A percentile compares a stretch with the other conserved stretches of the same genome.
Conservation (phyloP, 768 basidiomycete genomes). For the Lentinula guzmanii region DNA sequence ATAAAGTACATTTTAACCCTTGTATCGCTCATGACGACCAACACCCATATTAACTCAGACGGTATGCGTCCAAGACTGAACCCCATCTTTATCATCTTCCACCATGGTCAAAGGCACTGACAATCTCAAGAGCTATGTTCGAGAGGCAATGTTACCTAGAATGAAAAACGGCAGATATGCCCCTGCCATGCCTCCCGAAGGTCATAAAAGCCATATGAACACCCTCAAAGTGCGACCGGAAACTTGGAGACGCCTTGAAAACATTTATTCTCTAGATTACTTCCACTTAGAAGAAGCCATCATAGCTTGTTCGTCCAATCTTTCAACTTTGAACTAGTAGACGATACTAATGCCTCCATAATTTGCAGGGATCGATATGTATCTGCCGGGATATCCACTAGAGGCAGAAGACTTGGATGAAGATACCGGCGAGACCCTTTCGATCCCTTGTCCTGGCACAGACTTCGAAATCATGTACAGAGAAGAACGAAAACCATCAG, state of each 20-base stretch:
- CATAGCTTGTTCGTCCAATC: slow-evolving; percentile 28
- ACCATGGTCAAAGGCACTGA: slow-evolving; percentile 25
- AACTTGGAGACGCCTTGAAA: slow-evolving; percentile 45
- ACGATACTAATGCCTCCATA: background rate
- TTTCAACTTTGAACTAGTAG: slow-evolving; percentile 4
- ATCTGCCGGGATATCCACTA: slow-evolving; percentile 27
- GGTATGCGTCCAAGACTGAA: background rate
- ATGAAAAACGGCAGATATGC: slow-evolving; percentile 27
- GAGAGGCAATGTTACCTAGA: slow-evolving; percentile 37
- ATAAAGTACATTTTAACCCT: background rate
- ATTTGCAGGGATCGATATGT: slow-evolving; percentile 30
- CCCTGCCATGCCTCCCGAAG: slow-evolving; percentile 25
- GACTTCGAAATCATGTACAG: slow-evolving; percentile 27
- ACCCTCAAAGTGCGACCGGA: slow-evolving; percentile 38
- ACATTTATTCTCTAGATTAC: slow-evolving; percentile 30
- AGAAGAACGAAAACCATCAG: slow-evolving; percentile 29
- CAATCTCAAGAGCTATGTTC: slow-evolving; percentile 42
- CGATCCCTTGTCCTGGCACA: slow-evolving; percentile 32
- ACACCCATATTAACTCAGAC: background rate
- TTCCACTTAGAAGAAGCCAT: slow-evolving; percentile 24
- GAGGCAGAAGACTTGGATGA: slow-evolving; percentile 32
- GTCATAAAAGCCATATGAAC: slow-evolving; percentile 44
- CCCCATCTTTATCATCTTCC: background rate
- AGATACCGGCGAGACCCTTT: slow-evolving; percentile 31
- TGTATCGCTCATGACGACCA: background rate